These are phyloP conservation scores for Gaertneriomyces semiglobifer DNA, from an alignment of 192 early-diverging fungal genomes.

Conservation along the genomic window DNA sequence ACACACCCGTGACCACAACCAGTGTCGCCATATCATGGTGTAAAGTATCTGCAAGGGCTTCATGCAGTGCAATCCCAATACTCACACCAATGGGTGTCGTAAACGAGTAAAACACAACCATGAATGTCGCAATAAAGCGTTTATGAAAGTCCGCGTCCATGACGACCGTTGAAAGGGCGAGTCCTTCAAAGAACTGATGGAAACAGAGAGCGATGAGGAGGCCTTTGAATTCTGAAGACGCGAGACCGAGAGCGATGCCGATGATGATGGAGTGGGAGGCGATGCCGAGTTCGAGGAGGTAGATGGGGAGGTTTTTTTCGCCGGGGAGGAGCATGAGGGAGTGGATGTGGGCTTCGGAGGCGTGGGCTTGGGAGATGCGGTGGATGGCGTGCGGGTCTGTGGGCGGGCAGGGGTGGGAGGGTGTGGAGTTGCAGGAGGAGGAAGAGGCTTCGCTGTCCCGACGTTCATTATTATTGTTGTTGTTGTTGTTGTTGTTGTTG, in stretches of 20 bases:
- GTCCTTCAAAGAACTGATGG: conserved; percentile 51
- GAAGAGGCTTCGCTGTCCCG: no score
- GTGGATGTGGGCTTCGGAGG: conserved; percentile 13
- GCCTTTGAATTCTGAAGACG: conserved; percentile 25
- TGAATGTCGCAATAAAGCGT: background rate
- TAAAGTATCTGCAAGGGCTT: conserved; percentile 24
- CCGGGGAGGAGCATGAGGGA: background rate
- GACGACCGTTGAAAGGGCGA: conserved; percentile 37
- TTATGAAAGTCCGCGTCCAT: conserved; percentile 16
- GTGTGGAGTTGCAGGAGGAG: no score
- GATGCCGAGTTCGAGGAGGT: conserved; percentile 47
- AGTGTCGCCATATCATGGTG: background rate
- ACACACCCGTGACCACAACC: conserved; percentile 61
- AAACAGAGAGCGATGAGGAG: conserved; percentile 48
- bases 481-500: no score
- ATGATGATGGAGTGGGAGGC: conserved; percentile 49
- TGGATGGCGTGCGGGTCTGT: conserved; percentile 12
- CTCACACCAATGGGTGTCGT: conserved; percentile 80
- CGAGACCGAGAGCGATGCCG: conserved; percentile 43
- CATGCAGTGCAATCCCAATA: conserved; percentile 70
- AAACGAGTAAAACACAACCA: conserved; percentile 46
- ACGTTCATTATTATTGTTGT: no score
- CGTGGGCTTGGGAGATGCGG: background rate
- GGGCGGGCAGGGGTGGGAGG: no score
- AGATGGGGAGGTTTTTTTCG: conserved; percentile 25